Evolutionary conservation across 2,329 filamentous ascomycete species (phyloP), one percentile per base, ranked within the genome.

Genomic region (Arthrobotrys pseudoclavata): DNA sequence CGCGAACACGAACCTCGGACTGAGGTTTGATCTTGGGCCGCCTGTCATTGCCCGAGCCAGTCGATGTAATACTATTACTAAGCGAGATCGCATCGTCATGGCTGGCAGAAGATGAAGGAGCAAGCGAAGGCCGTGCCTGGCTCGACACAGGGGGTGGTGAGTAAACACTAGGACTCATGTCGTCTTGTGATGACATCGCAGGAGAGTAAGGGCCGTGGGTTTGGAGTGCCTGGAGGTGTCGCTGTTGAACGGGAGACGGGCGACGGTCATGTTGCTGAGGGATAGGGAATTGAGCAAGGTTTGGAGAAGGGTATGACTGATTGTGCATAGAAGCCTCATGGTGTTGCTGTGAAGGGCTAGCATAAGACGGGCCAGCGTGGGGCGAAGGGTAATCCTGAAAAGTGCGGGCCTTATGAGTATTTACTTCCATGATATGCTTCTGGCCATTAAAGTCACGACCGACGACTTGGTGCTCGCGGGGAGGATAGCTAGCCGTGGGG

Each of bases 1-100:
- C 87, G 80, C 86, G 87, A 22, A 88, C 84, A 68, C 87, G 83
- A 18, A 87, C 83, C 79, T 88, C 86, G 68, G 85, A 86, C 67
- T 85, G 85, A 10, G 85, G 82, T 50, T 84, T 84, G 67, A 86
- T 85, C 80, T 85, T 87, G 10, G 84, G 83, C 80, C 84, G 86
- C 62, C 83, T 83, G 50, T 66, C 82, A 81, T 79, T 80, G 57
- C 64, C 82, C 80, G 81, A 84, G 82, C 62, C 83, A 9, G 83
- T 82, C 13, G 84, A 85, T 69, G 82, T 84, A 45, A 82, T 83
- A 60, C 85, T 86, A 79, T 84, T 83, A 34, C 82, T 82, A 55
- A 83, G 83, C 15, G 82, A 84, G 37, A 82, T 79, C 13, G 69
- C 55, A 55, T 68, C 68, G 37, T 74, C 64, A 52, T 76, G 72